Conservation (phyloP, 148 eudicot species). For the Fallopia convolvulus region DNA sequence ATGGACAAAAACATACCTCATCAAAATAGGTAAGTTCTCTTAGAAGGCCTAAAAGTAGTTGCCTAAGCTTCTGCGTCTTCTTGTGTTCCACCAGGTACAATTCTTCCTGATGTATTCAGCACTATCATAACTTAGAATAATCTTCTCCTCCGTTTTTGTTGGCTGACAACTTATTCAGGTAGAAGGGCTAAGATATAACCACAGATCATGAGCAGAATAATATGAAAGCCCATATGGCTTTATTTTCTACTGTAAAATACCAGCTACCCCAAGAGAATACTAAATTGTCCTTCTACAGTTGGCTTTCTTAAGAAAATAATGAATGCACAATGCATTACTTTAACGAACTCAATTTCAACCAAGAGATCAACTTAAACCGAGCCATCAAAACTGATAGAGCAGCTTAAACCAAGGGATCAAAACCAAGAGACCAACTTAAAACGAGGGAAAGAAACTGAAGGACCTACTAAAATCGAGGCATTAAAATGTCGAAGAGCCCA, state of each 20-base stretch:
- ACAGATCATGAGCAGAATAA: not conserved
- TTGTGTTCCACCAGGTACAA: constrained; percentile 12
- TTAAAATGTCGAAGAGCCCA: too few relatives aligned
- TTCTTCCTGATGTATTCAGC: constrained; percentile 88
- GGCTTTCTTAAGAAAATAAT: not conserved
- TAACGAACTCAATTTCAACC: not conserved
- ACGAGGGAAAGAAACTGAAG: too few relatives aligned
- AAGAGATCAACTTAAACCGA: not conserved
- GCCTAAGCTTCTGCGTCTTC: too few relatives aligned
- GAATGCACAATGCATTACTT: not conserved
- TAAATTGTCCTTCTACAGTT: not conserved
- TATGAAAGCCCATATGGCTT: not conserved
- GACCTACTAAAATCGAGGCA: too few relatives aligned
- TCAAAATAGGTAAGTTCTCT: too few relatives aligned
- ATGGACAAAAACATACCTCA: too few relatives aligned
- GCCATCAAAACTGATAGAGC: too few relatives aligned
- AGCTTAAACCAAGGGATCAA: too few relatives aligned
- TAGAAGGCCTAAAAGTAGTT: too few relatives aligned
- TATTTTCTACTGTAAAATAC: not conserved
- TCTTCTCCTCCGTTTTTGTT: constrained; percentile 60
- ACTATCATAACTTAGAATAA: constrained; percentile 97
- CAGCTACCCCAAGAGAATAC: not conserved
- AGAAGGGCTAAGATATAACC: not conserved
- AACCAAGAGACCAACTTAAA: too few relatives aligned
- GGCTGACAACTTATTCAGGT: constrained; percentile 45